Percentiles rank a stretch among this genome's conserved stretches.
These are phyloP conservation scores for Lasiodiplodia sp. DNA, from an alignment of 2,329 filamentous ascomycete genomes.

Conservation along the genomic window DNA sequence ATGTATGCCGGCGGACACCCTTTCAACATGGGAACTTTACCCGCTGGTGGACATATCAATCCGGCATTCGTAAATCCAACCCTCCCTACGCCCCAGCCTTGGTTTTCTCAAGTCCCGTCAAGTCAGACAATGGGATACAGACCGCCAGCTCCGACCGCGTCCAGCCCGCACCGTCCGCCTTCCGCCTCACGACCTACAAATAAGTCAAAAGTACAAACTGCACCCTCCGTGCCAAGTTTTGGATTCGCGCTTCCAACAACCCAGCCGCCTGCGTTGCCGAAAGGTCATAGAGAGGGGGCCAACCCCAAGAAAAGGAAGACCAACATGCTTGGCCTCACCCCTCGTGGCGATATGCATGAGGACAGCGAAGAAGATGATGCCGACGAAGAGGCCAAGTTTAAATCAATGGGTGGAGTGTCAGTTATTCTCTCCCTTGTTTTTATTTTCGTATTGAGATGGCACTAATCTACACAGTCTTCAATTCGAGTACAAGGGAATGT, in stretches of 20 bases:
- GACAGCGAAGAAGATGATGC: constrained; percentile 69
- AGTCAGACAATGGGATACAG: not conserved
- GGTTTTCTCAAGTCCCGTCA: not conserved
- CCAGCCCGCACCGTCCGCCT: not conserved
- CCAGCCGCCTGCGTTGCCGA: not conserved
- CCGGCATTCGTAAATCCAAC: constrained; percentile 31
- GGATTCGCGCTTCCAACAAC: constrained; percentile 41
- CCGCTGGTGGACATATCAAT: constrained; percentile 32
- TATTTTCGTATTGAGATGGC: constrained; percentile 25
- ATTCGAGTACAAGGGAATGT: constrained; percentile 65
- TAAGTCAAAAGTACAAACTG: constrained; percentile 25
- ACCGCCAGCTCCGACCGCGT: not conserved
- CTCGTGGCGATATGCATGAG: constrained; percentile 57
- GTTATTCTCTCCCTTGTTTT: constrained; percentile 40
- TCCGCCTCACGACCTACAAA: not conserved
- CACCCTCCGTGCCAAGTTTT: constrained; percentile 46
- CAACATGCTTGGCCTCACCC: constrained; percentile 75
- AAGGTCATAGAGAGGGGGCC: not conserved
- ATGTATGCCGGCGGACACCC: not conserved
- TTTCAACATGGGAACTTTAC: constrained; percentile 2
- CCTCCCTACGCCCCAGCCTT: constrained; percentile 1
- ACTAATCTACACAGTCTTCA: constrained; percentile 34
- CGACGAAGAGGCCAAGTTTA: constrained; percentile 69
- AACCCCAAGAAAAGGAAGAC: constrained; percentile 74
- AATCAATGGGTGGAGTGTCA: constrained; percentile 60